Evolutionary conservation across 768 basidiomycete species (phyloP).

Genomic region (Ramaria sp.): DNA sequence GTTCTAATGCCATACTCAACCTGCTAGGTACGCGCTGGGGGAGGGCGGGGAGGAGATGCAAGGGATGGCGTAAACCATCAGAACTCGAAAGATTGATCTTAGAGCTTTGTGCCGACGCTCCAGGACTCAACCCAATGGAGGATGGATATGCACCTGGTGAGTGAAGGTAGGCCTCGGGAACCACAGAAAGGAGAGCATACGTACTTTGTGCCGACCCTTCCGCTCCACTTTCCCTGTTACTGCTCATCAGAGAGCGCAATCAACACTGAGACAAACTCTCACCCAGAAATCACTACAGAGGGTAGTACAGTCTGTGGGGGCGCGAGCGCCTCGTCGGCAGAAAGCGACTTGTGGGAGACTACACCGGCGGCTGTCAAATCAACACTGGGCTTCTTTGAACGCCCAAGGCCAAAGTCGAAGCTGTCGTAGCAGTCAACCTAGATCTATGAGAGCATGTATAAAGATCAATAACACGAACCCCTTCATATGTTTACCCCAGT

Average conservation of each 20-base stretch:
- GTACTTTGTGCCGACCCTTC: conserved; percentile 63
- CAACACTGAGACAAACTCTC: conserved; percentile 7
- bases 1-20: conserved; percentile 3
- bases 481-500: conserved; percentile 9
- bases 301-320: conserved; percentile 24
- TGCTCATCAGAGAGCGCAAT: not conserved
- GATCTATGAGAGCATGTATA: too few relatives aligned
- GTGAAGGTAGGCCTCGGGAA: not conserved
- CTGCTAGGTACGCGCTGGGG: conserved; percentile 1
- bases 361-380: conserved; percentile 19
- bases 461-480: not conserved
- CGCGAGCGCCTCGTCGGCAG: conserved; percentile 24
- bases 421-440: not conserved
- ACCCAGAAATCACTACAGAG: conserved; percentile 31
- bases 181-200: conserved; percentile 12
- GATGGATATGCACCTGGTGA: not conserved
- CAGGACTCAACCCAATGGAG: not conserved
- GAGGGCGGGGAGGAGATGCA: not conserved
- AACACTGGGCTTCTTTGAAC: conserved; percentile 24
- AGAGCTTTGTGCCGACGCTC: conserved; percentile 1
- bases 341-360: conserved; percentile 15
- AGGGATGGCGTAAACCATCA: not conserved
- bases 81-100: not conserved
- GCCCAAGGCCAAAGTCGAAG: conserved; percentile 13
- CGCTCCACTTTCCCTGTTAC: conserved; percentile 62